These are phyloP conservation scores for Aegilops longissima DNA, from an alignment of 176 grass and related monocot genomes.

Conservation along the genomic window DNA sequence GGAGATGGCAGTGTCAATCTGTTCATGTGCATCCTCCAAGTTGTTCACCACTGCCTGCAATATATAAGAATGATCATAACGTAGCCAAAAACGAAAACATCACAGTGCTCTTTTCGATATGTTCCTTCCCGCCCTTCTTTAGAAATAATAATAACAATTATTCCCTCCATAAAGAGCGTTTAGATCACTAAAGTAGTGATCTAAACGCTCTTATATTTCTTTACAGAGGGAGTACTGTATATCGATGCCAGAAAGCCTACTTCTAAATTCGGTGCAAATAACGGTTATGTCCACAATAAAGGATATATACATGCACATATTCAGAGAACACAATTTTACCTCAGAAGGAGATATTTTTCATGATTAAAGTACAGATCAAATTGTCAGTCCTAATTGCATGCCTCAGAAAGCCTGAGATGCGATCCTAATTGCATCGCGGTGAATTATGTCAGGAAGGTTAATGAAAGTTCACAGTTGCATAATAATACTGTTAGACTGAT, in stretches of 20 bases:
- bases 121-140: neutral
- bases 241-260: neutral
- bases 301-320: neutral
- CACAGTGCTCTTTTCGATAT: neutral
- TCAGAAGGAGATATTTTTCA: neutral
- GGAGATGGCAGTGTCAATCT: slow-evolving; percentile 57
- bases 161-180: no score
- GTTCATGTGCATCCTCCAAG: slow-evolving; percentile 62
- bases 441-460: neutral
- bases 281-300: neutral
- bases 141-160: neutral
- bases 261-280: neutral
- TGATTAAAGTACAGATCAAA: neutral
- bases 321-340: neutral
- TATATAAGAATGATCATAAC: neutral
- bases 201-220: no score
- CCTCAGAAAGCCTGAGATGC: neutral
- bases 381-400: neutral
- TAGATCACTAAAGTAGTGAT: no score
- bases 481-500: neutral
- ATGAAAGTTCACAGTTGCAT: neutral
- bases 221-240: no score
- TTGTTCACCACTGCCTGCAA: slow-evolving; percentile 55
- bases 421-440: neutral
- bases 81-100: neutral